Base-by-base conservation (phyloP, 768 basidiomycete genomes). In the Clavaria fumosa region DNA sequence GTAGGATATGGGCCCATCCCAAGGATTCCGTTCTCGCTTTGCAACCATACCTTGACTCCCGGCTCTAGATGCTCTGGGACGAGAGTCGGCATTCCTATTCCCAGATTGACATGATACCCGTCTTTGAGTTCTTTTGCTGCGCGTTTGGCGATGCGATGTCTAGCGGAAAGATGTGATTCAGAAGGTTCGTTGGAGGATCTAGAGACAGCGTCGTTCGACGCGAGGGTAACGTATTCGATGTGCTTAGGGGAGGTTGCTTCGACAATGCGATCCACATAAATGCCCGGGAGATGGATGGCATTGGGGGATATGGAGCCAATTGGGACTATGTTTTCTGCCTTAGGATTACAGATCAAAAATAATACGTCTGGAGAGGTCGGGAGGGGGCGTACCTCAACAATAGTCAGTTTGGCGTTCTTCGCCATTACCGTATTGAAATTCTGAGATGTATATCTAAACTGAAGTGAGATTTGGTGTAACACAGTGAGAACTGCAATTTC, bases 1-100 rank as follows among this genome's bases (percentile, higher is more conserved):
- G 80, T 81, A 18, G 86, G 86, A 49, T 86, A 86, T n/a, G 86
- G 86, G 0, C 81, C 81, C 83, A 81, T 81, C 33, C 84, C 84
- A 40, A 90, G 62, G 42, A 90, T 77, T 23, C 86, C 86, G 44
- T 90, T 90, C 63, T 90, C 86, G 52, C 83, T 86, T 55, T 90
- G 86, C 52, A 85, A 49, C 81, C 82, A 88, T n/a, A 90, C 85
- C 35, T 67, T 69, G 7, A 86, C 74, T 37, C 71, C 77, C 40
- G 73, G 66, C 33, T 71, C 70, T 30, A 88, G 54, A 54, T 78
- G 74, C 49, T 83, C 82, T 0, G 86, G 82, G 15, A 88, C 80
- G 7, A 90, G 69, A 4, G 85, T 90, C 21, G 85, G 86, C 74
- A 90, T 90, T 18, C 86, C 86, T 46, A 90, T 86, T 20, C 86